Base-by-base conservation (phyloP, 345 rosid genomes). In the Clausena lansium region DNA sequence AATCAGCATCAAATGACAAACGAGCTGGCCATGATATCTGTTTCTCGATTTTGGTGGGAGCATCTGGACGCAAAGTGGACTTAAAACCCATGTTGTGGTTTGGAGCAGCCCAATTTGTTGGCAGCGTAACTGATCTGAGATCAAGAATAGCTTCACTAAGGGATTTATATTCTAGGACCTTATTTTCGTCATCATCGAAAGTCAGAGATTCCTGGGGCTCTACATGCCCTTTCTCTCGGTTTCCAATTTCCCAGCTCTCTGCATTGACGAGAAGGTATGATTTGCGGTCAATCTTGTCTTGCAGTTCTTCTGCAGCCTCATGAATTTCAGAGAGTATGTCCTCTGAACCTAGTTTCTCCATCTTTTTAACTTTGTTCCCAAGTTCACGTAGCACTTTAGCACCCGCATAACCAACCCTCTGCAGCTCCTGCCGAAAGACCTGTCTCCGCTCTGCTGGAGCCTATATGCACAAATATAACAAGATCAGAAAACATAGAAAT, bases 161-260 rank as follows among this genome's bases (percentile, higher is more conserved):
- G 61, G 97, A 92, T 83, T 92, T 90, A 82, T 41, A 71, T 39
- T 81, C 89, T 33, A 91, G 81, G 74, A 88, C 82, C 57, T 83
- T 85, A 58, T 76, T 67, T 72, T 82, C 78, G 7, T 85, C 86
- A 70, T 85, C 86, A 66, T 89, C 94, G 17, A 87, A 77, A 79
- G 83, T 78, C 63, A 91, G 81, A 11, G 75, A 66, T 25, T 93
- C 91, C 66, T 89, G 94, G 66, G 88, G 89, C 80, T 85, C 86
- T 25, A 78, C 76, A 28, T 45, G 64, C 33, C 78, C 87, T 64
- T 87, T 84, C 33, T 76, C 76, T 54, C 93, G 83, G 70, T 83
- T 88, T 75, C 98, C 94, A 11, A 93, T 90, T 86, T 93, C 95
- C 99, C 99, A 95, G 82, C 84, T 70, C 79, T 92, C 99, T 0